These are phyloP conservation scores for Candida andamanensis DNA, from an alignment of 805 yeast species.

Conservation along the genomic window DNA sequence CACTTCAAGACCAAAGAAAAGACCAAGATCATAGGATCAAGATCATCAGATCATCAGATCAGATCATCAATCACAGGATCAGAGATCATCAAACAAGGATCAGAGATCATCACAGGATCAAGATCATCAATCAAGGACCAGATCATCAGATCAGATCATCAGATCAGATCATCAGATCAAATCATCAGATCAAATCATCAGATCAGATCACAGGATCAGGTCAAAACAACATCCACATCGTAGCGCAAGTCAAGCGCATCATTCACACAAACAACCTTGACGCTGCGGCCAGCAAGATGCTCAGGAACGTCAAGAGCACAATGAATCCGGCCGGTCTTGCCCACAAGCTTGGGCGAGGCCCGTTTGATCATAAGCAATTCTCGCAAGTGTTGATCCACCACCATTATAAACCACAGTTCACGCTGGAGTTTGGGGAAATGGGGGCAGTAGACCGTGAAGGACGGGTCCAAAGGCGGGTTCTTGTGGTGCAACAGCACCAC, in stretches of 20 bases:
- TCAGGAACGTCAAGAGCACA: conserved; percentile 49
- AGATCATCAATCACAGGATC: too few species aligned
- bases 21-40: too few species aligned
- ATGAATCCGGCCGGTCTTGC: conserved; percentile 32
- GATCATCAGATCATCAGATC: too few species aligned
- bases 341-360: conserved; percentile 52
- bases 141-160: too few species aligned
- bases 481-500: conserved; percentile 48
- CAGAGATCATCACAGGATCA: too few species aligned
- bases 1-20: too few species aligned
- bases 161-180: too few species aligned
- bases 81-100: too few species aligned
- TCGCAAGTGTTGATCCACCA: conserved; percentile 44
- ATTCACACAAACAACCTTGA: conserved; percentile 50
- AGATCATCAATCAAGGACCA: too few species aligned
- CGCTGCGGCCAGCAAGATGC: conserved; percentile 40
- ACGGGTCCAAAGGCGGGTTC: conserved; percentile 46
- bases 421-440: conserved; percentile 86
- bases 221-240: too few species aligned
- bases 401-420: conserved; percentile 85
- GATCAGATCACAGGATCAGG: too few species aligned
- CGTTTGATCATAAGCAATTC: conserved; percentile 68
- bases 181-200: too few species aligned
- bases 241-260: conserved; percentile 68
- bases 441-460: conserved; percentile 69